These are phyloP conservation scores for Persicaria maculosa DNA, from an alignment of 148 eudicot genomes.

Conservation along the genomic window DNA sequence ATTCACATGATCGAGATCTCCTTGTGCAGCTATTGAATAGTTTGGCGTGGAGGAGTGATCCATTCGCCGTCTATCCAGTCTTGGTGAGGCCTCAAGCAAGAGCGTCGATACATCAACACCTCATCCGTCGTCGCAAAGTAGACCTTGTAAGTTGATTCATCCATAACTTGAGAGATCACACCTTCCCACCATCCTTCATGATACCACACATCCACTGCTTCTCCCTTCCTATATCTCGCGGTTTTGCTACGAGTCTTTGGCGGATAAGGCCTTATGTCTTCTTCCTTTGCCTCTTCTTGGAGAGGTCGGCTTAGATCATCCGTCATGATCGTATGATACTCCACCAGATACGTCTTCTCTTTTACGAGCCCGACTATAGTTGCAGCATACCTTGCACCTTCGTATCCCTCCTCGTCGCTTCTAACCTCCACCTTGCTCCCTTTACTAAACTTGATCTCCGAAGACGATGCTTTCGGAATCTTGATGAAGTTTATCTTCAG, in stretches of 20 bases:
- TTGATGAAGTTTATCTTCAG: neutral
- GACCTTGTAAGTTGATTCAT: neutral
- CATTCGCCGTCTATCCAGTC: constrained; percentile 29
- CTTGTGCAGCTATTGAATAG: too few relatives aligned
- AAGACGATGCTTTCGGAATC: neutral
- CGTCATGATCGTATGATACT: neutral
- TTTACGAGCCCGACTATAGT: neutral
- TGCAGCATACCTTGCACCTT: constrained; percentile 10
- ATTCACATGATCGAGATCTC: too few relatives aligned
- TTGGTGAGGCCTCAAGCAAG: constrained; percentile 29
- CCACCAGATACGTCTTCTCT: neutral
- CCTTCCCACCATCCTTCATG: constrained; percentile 16
- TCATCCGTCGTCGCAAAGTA: constrained; percentile 8
- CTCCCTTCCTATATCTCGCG: neutral
- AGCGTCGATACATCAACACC: constrained; percentile 17
- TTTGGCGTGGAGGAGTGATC: constrained; percentile 4
- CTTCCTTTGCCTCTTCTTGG: constrained; percentile 4
- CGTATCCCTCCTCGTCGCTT: neutral
- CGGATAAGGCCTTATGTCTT: constrained; percentile 10
- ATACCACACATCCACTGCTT: constrained; percentile 7
- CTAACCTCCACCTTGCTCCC: constrained; percentile 8
- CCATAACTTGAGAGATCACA: constrained; percentile 2
- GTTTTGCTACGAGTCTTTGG: neutral
- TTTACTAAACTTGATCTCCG: neutral
- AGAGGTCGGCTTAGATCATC: neutral